Evolutionary conservation across 108 stramenopile species (phyloP).

Genomic region (Skeletonema tropicum): DNA sequence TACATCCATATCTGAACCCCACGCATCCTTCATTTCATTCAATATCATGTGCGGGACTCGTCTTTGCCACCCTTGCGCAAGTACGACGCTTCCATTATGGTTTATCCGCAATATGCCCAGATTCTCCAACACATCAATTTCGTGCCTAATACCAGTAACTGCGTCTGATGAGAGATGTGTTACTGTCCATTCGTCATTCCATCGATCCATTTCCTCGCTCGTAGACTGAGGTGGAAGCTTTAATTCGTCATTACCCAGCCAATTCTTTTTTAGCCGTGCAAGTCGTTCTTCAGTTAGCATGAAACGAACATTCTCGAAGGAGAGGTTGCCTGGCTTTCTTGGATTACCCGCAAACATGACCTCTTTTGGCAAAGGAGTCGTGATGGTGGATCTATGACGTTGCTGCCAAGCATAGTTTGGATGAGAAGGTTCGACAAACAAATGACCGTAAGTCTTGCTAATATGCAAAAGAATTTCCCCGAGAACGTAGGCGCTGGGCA

Average conservation of each 20-base stretch:
- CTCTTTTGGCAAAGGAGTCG: slow-evolving; percentile 36
- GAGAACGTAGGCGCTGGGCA: slow-evolving; percentile 51
- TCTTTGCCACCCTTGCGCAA: slow-evolving; percentile 61
- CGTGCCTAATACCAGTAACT: slow-evolving; percentile 69
- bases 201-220: slow-evolving; percentile 3
- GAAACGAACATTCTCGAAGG: slow-evolving; percentile 72
- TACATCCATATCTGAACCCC: slow-evolving; percentile 58
- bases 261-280: slow-evolving; percentile 15
- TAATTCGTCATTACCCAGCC: slow-evolving; percentile 9
- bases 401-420: slow-evolving; percentile 83
- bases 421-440: slow-evolving; percentile 73
- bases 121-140: slow-evolving; percentile 57
- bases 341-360: slow-evolving; percentile 65
- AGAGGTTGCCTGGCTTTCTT: slow-evolving; percentile 51
- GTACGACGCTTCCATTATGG: slow-evolving; percentile 32
- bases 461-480: slow-evolving; percentile 64
- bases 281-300: slow-evolving; percentile 39
- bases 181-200: slow-evolving; percentile 52
- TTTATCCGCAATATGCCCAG: slow-evolving; percentile 56
- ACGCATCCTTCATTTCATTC: slow-evolving; percentile 65
- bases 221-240: slow-evolving; percentile 13
- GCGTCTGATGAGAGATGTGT: slow-evolving; percentile 54
- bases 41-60: slow-evolving; percentile 65
- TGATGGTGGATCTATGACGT: slow-evolving; percentile 56
- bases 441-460: slow-evolving; percentile 76